phyloP scores from a whole-genome alignment of 2,329 filamentous ascomycete species.

The Septoria linicola region DNA sequence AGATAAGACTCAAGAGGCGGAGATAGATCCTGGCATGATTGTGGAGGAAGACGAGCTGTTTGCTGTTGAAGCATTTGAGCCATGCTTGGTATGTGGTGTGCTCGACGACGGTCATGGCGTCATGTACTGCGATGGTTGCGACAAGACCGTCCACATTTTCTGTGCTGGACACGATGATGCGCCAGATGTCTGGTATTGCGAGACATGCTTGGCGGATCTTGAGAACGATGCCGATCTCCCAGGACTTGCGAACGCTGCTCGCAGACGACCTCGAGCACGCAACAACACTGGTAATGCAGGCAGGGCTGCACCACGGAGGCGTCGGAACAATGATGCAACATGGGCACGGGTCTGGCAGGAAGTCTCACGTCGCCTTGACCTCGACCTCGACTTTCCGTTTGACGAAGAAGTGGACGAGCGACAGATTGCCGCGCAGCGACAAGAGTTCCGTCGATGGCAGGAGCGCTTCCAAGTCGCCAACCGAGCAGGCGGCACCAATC shows the following conservation, averaged over 20 bases:
- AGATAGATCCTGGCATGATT: conserved; percentile 80
- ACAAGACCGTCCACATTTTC: conserved; percentile 85
- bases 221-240: conserved; percentile 32
- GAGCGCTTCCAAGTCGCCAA: conserved; percentile 78
- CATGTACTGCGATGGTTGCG: conserved; percentile 87
- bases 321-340: conserved; percentile 51
- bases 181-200: conserved; percentile 75
- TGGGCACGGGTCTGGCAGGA: conserved; percentile 85
- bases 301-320: conserved; percentile 22
- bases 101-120: conserved; percentile 80
- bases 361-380: conserved; percentile 73
- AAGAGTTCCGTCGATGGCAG: conserved; percentile 72
- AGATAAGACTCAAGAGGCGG: conserved; percentile 84
- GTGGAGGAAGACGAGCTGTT: conserved; percentile 59
- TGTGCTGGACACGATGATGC: conserved; percentile 75
- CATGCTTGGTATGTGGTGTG: conserved; percentile 81
- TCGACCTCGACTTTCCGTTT: conserved; percentile 84
- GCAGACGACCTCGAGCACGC: conserved; percentile 29
- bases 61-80: conserved; percentile 61
- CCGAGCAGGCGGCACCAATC: conserved; percentile 71
- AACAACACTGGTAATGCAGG: conserved; percentile 15
- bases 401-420: conserved; percentile 66
- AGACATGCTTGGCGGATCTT: conserved; percentile 61
- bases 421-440: conserved; percentile 55
- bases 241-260: conserved; percentile 29